Percentiles rank a stretch among this genome's conserved stretches.
Evolutionary conservation across 345 rosid genomes (phyloP).

Genomic region (Brassica rapa): DNA sequence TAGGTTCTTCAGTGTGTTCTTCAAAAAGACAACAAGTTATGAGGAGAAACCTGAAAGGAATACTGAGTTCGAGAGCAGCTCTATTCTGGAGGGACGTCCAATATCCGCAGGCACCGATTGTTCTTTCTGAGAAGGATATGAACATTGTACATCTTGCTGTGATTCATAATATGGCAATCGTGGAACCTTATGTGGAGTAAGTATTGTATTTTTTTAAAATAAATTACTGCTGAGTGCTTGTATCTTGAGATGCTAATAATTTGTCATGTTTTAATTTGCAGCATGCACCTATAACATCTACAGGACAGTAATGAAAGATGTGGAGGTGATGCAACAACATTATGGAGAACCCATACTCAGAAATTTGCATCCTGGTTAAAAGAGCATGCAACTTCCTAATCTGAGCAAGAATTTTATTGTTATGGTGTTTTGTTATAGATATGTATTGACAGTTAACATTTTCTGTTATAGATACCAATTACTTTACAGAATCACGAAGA

Average conservation of each 20-base stretch:
- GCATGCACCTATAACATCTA: not conserved
- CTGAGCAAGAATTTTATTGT: not conserved
- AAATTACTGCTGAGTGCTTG: not conserved
- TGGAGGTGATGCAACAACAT: not conserved
- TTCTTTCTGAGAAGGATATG: not conserved
- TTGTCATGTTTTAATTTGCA: not conserved
- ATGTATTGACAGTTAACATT: not conserved
- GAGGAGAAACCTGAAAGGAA: not conserved
- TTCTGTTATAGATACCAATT: not conserved
- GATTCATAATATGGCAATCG: not conserved
- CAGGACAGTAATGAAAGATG: not conserved
- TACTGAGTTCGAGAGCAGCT: not conserved
- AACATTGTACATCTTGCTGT: not conserved
- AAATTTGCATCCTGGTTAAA: not conserved
- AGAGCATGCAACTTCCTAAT: not conserved
- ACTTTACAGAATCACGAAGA: not conserved
- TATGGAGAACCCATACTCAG: not conserved
- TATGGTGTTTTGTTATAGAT: not conserved
- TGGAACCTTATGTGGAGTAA: conserved; percentile 5
- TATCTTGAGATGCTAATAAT: not conserved
- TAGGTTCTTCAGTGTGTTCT: not conserved
- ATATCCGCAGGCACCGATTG: not conserved
- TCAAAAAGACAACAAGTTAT: not conserved
- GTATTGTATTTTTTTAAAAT: not conserved
- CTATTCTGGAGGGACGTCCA: conserved; percentile 1